A percentile compares a stretch with the other conserved stretches of the same genome.
phyloP scores from a whole-genome alignment of 1,139 yeast species.

The Geotrichum europaeum region DNA sequence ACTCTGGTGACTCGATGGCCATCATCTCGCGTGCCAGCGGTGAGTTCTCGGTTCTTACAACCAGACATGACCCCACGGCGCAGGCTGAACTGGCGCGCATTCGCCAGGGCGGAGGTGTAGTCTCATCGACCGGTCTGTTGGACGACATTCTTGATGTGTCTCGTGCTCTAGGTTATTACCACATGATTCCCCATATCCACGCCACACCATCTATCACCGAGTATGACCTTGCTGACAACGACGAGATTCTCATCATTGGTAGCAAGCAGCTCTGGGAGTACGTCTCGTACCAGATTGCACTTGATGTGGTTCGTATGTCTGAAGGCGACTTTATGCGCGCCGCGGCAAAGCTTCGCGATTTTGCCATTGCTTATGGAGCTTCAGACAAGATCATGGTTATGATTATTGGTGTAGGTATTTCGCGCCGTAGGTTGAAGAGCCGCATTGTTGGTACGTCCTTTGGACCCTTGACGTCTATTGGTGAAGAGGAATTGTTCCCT shows the following conservation, averaged over 20 bases:
- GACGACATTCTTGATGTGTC: constrained; percentile 81
- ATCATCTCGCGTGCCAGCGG: constrained; percentile 76
- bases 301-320: constrained; percentile 81
- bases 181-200: constrained; percentile 79
- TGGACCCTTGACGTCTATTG: constrained; percentile 29
- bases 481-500: constrained; percentile 43
- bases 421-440: constrained; percentile 32
- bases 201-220: constrained; percentile 78
- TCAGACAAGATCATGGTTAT: constrained; percentile 76
- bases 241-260: constrained; percentile 83
- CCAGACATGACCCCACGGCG: constrained; percentile 78
- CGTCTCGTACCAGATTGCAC: constrained; percentile 77
- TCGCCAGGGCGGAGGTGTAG: constrained; percentile 86
- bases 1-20: constrained; percentile 86
- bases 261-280: constrained; percentile 81
- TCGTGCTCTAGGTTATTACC: constrained; percentile 87
- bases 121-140: constrained; percentile 75
- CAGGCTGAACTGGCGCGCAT: constrained; percentile 79
- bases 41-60: constrained; percentile 65
- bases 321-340: constrained; percentile 86
- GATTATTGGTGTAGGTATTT: constrained; percentile 59
- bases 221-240: constrained; percentile 57
- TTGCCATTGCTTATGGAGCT: constrained; percentile 90
- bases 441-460: constrained; percentile 19
- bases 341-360: constrained; percentile 88